Evolutionary conservation across 2,329 filamentous ascomycete genomes (phyloP).

Genomic region (Didymella glomerata): DNA sequence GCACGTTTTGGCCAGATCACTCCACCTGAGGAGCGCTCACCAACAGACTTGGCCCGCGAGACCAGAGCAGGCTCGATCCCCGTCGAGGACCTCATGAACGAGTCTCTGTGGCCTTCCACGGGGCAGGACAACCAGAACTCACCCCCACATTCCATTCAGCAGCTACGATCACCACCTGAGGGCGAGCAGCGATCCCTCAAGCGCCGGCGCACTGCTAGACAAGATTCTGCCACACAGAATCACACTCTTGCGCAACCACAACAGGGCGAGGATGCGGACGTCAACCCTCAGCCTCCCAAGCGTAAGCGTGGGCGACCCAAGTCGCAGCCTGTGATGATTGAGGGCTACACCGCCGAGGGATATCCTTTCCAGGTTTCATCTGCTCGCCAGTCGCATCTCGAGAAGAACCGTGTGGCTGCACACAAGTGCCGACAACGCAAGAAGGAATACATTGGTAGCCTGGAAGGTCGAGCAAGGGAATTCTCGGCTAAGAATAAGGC

Average conservation of each 20-base stretch:
- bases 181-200: slow-evolving; percentile 30
- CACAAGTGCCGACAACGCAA: slow-evolving; percentile 78
- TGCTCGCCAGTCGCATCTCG: slow-evolving; percentile 57
- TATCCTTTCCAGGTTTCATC: slow-evolving; percentile 47
- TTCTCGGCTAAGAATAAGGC: slow-evolving; percentile 48
- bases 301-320: slow-evolving; percentile 50
- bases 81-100: slow-evolving; percentile 41
- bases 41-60: slow-evolving; percentile 25
- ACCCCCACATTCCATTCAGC: slow-evolving; percentile 14
- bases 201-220: slow-evolving; percentile 40
- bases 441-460: slow-evolving; percentile 63
- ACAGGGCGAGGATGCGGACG: slow-evolving; percentile 23
- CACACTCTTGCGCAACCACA: slow-evolving; percentile 11
- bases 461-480: slow-evolving; percentile 58
- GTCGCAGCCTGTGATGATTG: slow-evolving; percentile 43
- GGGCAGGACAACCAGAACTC: slow-evolving; percentile 4
- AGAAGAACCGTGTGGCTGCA: slow-evolving; percentile 76
- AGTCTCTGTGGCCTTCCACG: slow-evolving; percentile 34
- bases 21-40: slow-evolving; percentile 48
- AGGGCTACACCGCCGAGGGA: slow-evolving; percentile 44
- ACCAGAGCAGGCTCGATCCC: slow-evolving; percentile 39
- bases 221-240: slow-evolving; percentile 23
- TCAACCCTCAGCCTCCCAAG: slow-evolving; percentile 43
- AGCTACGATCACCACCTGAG: slow-evolving; percentile 19
- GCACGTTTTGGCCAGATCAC: slow-evolving; percentile 50